phyloP scores from a whole-genome alignment of 2,329 filamentous ascomycete species.

The Pseudogymnoascus sp. region DNA sequence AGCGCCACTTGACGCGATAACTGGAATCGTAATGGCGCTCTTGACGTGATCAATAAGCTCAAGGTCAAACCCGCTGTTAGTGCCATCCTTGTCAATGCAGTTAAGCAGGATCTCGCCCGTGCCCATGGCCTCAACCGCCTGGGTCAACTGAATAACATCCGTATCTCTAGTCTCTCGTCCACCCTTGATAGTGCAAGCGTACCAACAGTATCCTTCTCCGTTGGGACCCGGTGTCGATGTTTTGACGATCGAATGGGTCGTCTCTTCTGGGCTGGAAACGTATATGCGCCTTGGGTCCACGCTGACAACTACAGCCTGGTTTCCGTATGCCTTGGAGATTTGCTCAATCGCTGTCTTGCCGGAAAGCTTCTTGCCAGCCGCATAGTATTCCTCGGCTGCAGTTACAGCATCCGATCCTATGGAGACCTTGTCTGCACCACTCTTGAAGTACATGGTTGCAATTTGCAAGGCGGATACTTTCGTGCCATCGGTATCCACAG shows the following conservation, averaged over 20 bases:
- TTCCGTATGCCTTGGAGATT: conserved; percentile 87
- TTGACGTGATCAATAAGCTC: conserved; percentile 89
- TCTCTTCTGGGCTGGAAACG: conserved; percentile 58
- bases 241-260: conserved; percentile 62
- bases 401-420: conserved; percentile 92
- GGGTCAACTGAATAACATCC: conserved; percentile 80
- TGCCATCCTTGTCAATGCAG: conserved; percentile 95
- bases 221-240: conserved; percentile 62
- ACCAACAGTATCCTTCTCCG: conserved; percentile 84
- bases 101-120: conserved; percentile 91
- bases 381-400: conserved; percentile 86
- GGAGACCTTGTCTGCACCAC: conserved; percentile 92
- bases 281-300: conserved; percentile 91
- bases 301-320: conserved; percentile 92
- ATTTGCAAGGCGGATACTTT: conserved; percentile 85
- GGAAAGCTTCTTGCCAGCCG: conserved; percentile 55
- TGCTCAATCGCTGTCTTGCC: conserved; percentile 91
- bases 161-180: conserved; percentile 90
- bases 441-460: conserved; percentile 94
- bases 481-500: conserved; percentile 78
- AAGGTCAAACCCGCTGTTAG: conserved; percentile 87
- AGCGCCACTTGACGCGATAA: conserved; percentile 90
- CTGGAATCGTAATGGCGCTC: conserved; percentile 75
- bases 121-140: conserved; percentile 92
- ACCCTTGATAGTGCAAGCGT: conserved; percentile 93